Evolutionary conservation across 106 monocot species (phyloP).

Genomic region (Hemerocallis citrina): DNA sequence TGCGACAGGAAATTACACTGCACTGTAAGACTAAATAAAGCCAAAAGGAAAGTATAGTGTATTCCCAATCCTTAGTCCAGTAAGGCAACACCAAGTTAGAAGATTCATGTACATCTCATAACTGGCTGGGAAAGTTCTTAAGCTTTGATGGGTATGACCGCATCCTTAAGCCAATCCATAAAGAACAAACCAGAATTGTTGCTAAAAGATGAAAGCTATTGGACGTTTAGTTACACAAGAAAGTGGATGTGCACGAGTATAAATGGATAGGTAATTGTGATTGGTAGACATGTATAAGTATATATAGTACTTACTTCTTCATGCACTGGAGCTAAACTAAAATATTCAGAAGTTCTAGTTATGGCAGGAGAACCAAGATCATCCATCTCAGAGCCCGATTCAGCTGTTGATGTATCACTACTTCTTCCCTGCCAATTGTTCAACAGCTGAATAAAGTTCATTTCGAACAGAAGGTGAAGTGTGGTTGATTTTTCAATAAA

Average conservation of each 20-base stretch:
- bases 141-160: neutral
- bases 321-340: slow-evolving; percentile 39
- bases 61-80: too few species aligned
- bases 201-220: neutral
- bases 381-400: slow-evolving; percentile 58
- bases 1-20: too few species aligned
- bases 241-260: too few species aligned
- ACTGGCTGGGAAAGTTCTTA: neutral
- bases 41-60: too few species aligned
- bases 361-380: slow-evolving; percentile 48
- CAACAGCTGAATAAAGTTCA: neutral
- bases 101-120: neutral
- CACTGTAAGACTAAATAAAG: too few species aligned
- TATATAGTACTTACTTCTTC: slow-evolving; percentile 39
- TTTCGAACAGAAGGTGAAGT: neutral
- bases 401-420: slow-evolving; percentile 40
- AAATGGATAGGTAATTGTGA: neutral
- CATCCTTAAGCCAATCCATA: neutral
- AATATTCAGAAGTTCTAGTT: slow-evolving; percentile 16
- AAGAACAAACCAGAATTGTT: neutral
- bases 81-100: neutral
- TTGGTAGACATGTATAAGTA: neutral
- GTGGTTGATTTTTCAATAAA: neutral
- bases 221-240: neutral
- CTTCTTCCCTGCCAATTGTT: slow-evolving; percentile 22